These are phyloP conservation scores for Magnusiomyces ingens DNA, from an alignment of 1,139 yeast genomes.

Conservation along the genomic window DNA sequence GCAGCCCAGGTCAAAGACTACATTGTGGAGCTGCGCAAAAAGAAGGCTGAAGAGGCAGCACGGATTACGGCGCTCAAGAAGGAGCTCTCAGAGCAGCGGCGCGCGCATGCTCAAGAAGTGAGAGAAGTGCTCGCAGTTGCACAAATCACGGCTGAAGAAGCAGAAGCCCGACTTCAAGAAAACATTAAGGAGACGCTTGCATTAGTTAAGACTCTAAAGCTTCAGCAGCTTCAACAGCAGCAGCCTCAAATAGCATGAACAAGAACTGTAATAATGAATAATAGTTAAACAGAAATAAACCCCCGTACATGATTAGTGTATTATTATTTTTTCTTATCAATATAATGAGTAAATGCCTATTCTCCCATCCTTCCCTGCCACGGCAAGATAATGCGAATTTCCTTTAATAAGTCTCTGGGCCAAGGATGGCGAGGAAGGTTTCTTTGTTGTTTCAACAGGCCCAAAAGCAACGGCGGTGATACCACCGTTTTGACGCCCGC, in stretches of 20 bases:
- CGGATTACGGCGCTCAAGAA: constrained; percentile 16
- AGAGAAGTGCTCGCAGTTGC: constrained; percentile 11
- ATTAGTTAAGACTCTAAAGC: constrained; percentile 5
- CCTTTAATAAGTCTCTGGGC: not conserved
- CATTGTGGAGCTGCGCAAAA: not conserved
- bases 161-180: constrained; percentile 3
- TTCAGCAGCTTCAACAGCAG: not conserved
- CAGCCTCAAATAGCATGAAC: not conserved
- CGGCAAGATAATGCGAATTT: constrained; percentile 30
- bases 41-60: not conserved
- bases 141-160: not conserved
- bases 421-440: not conserved
- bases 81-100: constrained; percentile 20
- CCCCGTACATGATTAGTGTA: not conserved
- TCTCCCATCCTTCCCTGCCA: constrained; percentile 36
- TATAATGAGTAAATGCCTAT: constrained; percentile 30
- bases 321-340: too few species aligned
- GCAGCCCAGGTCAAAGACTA: not conserved
- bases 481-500: constrained; percentile 27
- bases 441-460: constrained; percentile 8
- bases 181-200: constrained; percentile 9
- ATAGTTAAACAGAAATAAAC: not conserved
- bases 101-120: constrained; percentile 20
- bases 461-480: constrained; percentile 25
- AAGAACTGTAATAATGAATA: not conserved